A percentile compares a stretch with the other conserved stretches of the same genome.
Conservation (phyloP, 192 early-diverging fungal genomes). For the Linnemannia schmuckeri region DNA sequence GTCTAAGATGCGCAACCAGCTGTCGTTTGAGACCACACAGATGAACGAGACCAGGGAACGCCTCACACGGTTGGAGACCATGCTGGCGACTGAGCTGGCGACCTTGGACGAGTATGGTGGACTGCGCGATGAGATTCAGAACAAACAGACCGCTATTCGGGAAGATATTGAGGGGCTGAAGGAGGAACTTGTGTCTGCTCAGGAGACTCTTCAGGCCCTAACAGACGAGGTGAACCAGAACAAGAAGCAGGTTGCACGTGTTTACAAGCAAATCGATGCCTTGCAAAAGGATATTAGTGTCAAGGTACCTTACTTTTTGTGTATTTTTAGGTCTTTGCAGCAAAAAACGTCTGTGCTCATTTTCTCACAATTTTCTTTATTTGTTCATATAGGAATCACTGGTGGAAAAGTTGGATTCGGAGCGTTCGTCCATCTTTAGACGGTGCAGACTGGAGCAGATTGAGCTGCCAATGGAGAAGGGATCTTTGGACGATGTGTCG, state of each 20-base stretch:
- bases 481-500: conserved; percentile 81
- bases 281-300: conserved; percentile 71
- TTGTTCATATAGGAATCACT: conserved; percentile 67
- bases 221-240: conserved; percentile 64
- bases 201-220: conserved; percentile 67
- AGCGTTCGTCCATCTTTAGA: conserved; percentile 84
- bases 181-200: conserved; percentile 61
- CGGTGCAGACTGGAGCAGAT: conserved; percentile 96
- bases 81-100: conserved; percentile 57
- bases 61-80: conserved; percentile 65
- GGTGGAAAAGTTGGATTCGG: conserved; percentile 84
- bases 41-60: conserved; percentile 72
- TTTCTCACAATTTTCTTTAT: conserved; percentile 7
- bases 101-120: conserved; percentile 57
- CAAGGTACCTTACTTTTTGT: conserved; percentile 32
- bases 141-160: conserved; percentile 61
- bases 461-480: conserved; percentile 81
- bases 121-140: conserved; percentile 47
- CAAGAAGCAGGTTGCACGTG: conserved; percentile 68
- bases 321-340: neutral
- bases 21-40: conserved; percentile 83
- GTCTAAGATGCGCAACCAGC: conserved; percentile 84
- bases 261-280: conserved; percentile 79
- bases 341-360: neutral
- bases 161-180: conserved; percentile 67